Evolutionary conservation across 495 filamentous ascomycete species (phyloP).

Genomic region (Penicillium nucicola): DNA sequence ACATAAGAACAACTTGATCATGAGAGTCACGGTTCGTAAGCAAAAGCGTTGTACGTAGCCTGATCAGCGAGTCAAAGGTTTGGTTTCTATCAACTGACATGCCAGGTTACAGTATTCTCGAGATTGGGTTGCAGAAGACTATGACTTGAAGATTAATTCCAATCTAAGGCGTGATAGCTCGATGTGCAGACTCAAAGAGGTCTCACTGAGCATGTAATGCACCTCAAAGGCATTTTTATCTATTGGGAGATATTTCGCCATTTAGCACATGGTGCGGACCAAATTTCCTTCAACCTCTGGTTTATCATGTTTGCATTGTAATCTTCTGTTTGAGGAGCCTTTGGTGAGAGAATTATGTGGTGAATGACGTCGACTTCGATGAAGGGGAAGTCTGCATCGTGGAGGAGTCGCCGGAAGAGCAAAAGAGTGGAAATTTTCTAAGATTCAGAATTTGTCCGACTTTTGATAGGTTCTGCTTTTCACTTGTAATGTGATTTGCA

Average conservation of each 20-base stretch:
- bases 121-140: constrained; percentile 35
- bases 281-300: too few species aligned
- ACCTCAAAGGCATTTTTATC: constrained; percentile 32
- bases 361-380: too few species aligned
- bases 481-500: too few species aligned
- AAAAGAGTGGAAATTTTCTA: too few species aligned
- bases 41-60: constrained; percentile 53
- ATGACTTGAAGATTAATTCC: constrained; percentile 40
- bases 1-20: constrained; percentile 48
- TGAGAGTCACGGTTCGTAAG: constrained; percentile 24
- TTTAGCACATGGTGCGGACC: constrained; percentile 30
- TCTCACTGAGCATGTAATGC: constrained; percentile 23
- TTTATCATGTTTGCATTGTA: too few species aligned
- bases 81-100: constrained; percentile 54
- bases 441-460: too few species aligned
- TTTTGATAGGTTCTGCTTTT: too few species aligned
- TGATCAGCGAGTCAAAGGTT: constrained; percentile 47
- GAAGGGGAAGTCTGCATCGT: too few species aligned
- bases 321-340: too few species aligned
- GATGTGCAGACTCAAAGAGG: constrained; percentile 25
- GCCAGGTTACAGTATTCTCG: constrained; percentile 51
- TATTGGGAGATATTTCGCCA: constrained; percentile 24
- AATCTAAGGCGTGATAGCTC: constrained; percentile 49
- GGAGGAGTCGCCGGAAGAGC: too few species aligned
- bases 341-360: too few species aligned